Evolutionary conservation across 805 yeast species (phyloP).

Genomic region (Tetrapisispora phaffii): DNA sequence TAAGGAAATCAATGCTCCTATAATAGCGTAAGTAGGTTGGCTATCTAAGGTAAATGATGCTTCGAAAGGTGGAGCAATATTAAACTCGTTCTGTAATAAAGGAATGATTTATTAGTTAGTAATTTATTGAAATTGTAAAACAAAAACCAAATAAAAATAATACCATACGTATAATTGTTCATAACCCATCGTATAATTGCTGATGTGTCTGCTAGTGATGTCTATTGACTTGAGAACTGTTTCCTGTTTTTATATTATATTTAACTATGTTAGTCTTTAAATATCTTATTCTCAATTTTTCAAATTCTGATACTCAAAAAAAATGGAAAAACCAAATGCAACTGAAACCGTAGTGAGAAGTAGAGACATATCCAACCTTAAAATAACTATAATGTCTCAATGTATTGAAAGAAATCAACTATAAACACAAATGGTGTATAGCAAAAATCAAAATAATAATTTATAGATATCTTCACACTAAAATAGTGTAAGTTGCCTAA

Average conservation of each 20-base stretch:
- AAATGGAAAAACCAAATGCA: no score
- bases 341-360: no score
- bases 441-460: no score
- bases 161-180: conserved; percentile 19
- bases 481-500: neutral
- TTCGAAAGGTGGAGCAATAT: conserved; percentile 9
- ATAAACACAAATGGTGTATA: no score
- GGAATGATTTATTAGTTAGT: conserved; percentile 6
- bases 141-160: neutral
- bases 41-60: conserved; percentile 12
- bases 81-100: conserved; percentile 15
- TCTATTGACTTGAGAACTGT: no score
- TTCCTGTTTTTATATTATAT: no score
- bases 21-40: conserved; percentile 20
- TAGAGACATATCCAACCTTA: no score
- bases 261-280: no score
- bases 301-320: no score
- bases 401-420: no score
- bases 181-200: conserved; percentile 11
- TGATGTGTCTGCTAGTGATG: neutral
- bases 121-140: neutral
- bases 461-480: neutral
- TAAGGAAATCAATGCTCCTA: conserved; percentile 14
- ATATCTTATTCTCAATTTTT: no score
- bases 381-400: no score